Conservation (phyloP, 2,329 filamentous ascomycete genomes). For the Fusarium oxysporum region DNA sequence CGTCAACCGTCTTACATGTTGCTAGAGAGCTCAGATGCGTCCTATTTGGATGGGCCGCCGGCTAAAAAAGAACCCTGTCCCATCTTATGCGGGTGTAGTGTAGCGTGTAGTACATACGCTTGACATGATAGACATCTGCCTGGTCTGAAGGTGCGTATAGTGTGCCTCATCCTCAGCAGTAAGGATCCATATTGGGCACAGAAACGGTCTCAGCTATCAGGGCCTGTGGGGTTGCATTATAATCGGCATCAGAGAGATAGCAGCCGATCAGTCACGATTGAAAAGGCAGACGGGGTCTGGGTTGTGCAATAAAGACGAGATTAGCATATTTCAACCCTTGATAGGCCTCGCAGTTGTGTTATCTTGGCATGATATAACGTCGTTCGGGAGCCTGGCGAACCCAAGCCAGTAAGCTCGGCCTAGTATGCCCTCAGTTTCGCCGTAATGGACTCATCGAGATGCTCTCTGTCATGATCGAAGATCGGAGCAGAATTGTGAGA, state of each 20-base stretch:
- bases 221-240: slow-evolving; percentile 24
- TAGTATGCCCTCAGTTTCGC: slow-evolving; percentile 2
- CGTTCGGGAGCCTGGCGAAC: slow-evolving; percentile 7
- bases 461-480: background rate
- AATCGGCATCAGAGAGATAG: slow-evolving; percentile 5
- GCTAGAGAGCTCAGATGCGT: background rate
- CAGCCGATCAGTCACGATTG: slow-evolving; percentile 7
- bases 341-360: background rate
- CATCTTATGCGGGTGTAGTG: slow-evolving; percentile 19
- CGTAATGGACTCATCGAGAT: slow-evolving; percentile 21
- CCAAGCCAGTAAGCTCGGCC: slow-evolving; percentile 4
- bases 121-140: slow-evolving; percentile 39
- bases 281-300: background rate
- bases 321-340: background rate
- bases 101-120: slow-evolving; percentile 10
- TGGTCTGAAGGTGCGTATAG: slow-evolving; percentile 14
- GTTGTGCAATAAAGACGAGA: background rate
- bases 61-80: slow-evolving; percentile 30
- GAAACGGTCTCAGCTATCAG: slow-evolving; percentile 39
- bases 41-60: slow-evolving; percentile 5
- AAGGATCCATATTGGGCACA: slow-evolving; percentile 35
- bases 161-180: slow-evolving; percentile 17
- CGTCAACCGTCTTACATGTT: slow-evolving; percentile 3
- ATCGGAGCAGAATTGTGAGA: background rate
- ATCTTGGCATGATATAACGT: slow-evolving; percentile 8